phyloP scores from a whole-genome alignment of 306 rosid species.

The Canavalia gladiata region DNA sequence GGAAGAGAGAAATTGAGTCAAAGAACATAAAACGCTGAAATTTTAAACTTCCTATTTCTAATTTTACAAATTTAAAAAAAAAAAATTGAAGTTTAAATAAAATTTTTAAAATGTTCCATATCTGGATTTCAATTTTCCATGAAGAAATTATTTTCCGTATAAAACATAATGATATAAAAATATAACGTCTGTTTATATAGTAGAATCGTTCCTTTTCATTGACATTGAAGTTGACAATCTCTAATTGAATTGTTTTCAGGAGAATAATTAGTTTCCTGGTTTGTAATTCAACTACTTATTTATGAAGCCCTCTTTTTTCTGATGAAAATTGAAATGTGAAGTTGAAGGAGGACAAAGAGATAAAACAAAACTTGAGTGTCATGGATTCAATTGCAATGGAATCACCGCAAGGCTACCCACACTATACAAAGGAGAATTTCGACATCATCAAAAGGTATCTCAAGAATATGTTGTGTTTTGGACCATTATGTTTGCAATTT shows the following conservation, averaged over 20 bases:
- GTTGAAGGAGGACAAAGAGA: slow-evolving; percentile 49
- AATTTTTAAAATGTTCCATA: not conserved
- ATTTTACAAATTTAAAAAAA: not conserved
- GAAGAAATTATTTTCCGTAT: slow-evolving; percentile 3
- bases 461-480: slow-evolving; percentile 36
- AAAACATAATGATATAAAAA: slow-evolving; percentile 18
- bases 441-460: slow-evolving; percentile 45
- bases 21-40: not conserved
- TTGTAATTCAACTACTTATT: slow-evolving; percentile 31
- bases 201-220: slow-evolving; percentile 14
- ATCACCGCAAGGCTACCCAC: slow-evolving; percentile 27
- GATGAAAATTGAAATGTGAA: slow-evolving; percentile 41
- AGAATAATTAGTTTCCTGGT: slow-evolving; percentile 37
- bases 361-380: slow-evolving; percentile 36
- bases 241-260: slow-evolving; percentile 24
- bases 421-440: slow-evolving; percentile 21
- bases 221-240: slow-evolving; percentile 31
- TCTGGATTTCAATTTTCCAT: not conserved
- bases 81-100: too few relatives aligned
- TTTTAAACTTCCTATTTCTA: not conserved
- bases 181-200: not conserved
- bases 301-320: not conserved
- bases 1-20: not conserved
- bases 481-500: slow-evolving; percentile 48
- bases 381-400: slow-evolving; percentile 40